Percentiles rank a stretch among this genome's conserved stretches.
Conservation (phyloP, 169 alveolate species). For the Cryptosporidium baileyi region DNA sequence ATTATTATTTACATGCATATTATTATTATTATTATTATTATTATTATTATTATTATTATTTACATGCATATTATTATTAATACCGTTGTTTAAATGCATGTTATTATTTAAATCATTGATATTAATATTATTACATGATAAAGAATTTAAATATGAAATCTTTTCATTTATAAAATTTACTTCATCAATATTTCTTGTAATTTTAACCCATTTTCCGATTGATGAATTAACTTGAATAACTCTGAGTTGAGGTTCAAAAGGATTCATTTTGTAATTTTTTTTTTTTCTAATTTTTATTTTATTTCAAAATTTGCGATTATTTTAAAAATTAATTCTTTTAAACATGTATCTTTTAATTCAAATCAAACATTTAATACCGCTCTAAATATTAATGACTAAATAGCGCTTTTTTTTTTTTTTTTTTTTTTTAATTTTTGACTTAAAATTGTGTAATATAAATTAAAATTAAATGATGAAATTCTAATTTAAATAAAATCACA, state of each 20-base stretch:
- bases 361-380: too few relatives aligned
- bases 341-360: too few relatives aligned
- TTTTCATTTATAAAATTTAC: not conserved
- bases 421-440: too few relatives aligned
- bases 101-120: not conserved
- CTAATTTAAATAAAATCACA: too few relatives aligned
- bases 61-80: not conserved
- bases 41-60: not conserved
- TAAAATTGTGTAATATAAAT: too few relatives aligned
- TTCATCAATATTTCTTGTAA: not conserved
- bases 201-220: conserved; percentile 51
- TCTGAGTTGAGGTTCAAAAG: conserved; percentile 31
- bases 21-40: too few relatives aligned
- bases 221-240: not conserved
- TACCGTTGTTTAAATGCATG: too few relatives aligned
- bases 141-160: not conserved
- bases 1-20: too few relatives aligned
- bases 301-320: not conserved
- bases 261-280: not conserved
- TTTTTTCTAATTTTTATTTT: not conserved
- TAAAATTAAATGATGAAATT: too few relatives aligned
- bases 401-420: too few relatives aligned
- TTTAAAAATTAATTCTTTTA: too few relatives aligned
- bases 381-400: too few relatives aligned
- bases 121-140: not conserved